Evolutionary conservation across 2,329 filamentous ascomycete genomes (phyloP), one percentile per base, ranked within the genome.

Genomic region (Phialophora macrospora): DNA sequence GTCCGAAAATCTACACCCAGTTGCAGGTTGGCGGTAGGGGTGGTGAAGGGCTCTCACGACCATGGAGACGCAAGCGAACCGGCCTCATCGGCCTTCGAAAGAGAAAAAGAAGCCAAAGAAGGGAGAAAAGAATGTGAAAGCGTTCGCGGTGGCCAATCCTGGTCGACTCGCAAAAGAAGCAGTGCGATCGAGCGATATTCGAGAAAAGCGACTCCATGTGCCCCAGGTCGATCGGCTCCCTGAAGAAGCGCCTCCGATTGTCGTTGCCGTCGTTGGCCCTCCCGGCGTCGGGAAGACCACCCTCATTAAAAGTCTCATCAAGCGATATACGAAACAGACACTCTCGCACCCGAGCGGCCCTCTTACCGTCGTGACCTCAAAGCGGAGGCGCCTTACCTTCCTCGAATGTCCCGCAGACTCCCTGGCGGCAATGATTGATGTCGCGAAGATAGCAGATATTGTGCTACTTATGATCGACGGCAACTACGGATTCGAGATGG

Each of bases 401-500:
- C 81, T 99, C 75, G 95, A 99, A 86, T 97, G 92, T 75, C 93
- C 96, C n/a, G 94, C 86, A 68, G 86, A 98, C 75, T 93, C 95
- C 73, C 86, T 99, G 61, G 93, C 96, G 68, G 90, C 91, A 71
- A 97, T 98, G 92, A 93, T 99, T 70, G 95, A 99, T 78, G 86
- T 97, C 63, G 92, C 95, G 66, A 99, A 99, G 80, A 91, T 99
- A 51, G 95, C 96, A 20, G 95, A 99, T 77, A 97, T 99, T 73
- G 92, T 98, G 5, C 84, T 99, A 57, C 85, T 99, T 63, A 95
- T 99, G 91, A 99, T 99, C 73, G 95, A 99, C 76, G 96, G 95
- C 63, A 98, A 98, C 80, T 99, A 91, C 74, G 96, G 95, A 14
- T 99, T 99, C 75, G 95, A 99, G 80, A 99, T 99, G 95, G 95